Evolutionary conservation across 2,329 filamentous ascomycete genomes (phyloP), one percentile per base, ranked within the genome.

Genomic region (Claviceps citrina): DNA sequence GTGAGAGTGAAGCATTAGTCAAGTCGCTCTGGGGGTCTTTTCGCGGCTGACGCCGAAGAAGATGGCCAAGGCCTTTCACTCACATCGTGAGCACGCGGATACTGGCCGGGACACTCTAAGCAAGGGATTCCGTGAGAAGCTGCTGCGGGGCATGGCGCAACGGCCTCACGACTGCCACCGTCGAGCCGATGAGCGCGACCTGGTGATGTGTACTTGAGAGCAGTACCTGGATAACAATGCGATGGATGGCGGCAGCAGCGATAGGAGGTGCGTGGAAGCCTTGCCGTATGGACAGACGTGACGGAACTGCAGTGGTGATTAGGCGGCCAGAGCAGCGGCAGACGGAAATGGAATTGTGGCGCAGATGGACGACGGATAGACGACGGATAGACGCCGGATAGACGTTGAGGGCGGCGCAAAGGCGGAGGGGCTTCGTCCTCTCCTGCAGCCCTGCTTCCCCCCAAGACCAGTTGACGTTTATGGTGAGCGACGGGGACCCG

Each of bases 101-200:
- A 86, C 82, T 3, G 83, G 82, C 47, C 83, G 72, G 53, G 81
- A 86, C 47, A 89, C 84, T 57, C 76, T 73, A 44, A 84, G 63
- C 38, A 79, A 61, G 28, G 78, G 78, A 38, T 73, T 69, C 42
- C 67, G 63, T 19, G 64, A 65, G 54, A 70, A 64, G 54, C 65
- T 67, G 39, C 60, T 59, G 44, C 64, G 63, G 51, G 63, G 59
- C 65, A 67, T 68, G 45, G 43, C 44, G 42, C 42, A 42, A 39
- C n/a, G 31, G 13, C 38, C 31, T 39, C 28, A 13, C 28, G 28
- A 31, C n/a, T 24, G 22, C 31, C 31, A 22, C 26, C 15, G 31
- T 25, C 25, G 24, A n/a, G 18, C 12, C 5, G n/a, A 5, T 30
- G 38, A 9, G 19, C 24, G 31, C 25, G 24, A 27, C 30, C 31